Evolutionary conservation across 1,284 basidiomycete species (phyloP), one percentile per base, ranked within the genome.

Genomic region (Leccinum pachyderme): DNA sequence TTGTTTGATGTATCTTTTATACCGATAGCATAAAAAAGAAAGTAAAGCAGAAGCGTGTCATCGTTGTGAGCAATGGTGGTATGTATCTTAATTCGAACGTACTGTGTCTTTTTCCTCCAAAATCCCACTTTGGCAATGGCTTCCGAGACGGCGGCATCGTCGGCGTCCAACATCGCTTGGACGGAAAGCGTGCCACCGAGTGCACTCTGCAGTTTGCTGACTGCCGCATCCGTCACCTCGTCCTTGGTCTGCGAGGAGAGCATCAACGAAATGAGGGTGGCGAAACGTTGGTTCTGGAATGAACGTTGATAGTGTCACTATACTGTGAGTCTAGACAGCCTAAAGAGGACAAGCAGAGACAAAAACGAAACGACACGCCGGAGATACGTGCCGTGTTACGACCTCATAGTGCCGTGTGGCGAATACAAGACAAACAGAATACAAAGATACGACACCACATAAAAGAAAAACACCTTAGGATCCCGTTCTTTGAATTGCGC

Each of bases 161-260:
- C 77, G 0, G 93, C 89, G 0, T 74, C 74, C 7, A 93, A 75
- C 13, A 98, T 68, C 0, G 80, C 84, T n/a, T 86, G 78, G 1
- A 97, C 77, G 0, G 86, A 88, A 18, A 99, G 72, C 2, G 84
- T 88, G 1, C 91, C 91, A 0, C 90, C 87, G 0, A 99, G 71
- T 0, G 83, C 82, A 0, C 72, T 68, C 22, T 94, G 87, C 1
- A 99, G 79, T 60, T 89, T 90, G 2, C 75, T 70, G 1, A 97
- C 85, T 0, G 96, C 96, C 2, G 88, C 84, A 51, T 93, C 86
- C 0, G 92, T 96, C 12, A 95, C 87, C 62, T 92, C 86, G 68
- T 96, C 93, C 70, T 96, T 98, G 3, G 96, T 98, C 72, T 98
- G 95, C 1, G 93, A 93, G 11, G 91, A 95, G 5, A 98, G 82